Base-by-base conservation (phyloP, 139 green algal genomes). In the Chlamydomonas urium region DNA sequence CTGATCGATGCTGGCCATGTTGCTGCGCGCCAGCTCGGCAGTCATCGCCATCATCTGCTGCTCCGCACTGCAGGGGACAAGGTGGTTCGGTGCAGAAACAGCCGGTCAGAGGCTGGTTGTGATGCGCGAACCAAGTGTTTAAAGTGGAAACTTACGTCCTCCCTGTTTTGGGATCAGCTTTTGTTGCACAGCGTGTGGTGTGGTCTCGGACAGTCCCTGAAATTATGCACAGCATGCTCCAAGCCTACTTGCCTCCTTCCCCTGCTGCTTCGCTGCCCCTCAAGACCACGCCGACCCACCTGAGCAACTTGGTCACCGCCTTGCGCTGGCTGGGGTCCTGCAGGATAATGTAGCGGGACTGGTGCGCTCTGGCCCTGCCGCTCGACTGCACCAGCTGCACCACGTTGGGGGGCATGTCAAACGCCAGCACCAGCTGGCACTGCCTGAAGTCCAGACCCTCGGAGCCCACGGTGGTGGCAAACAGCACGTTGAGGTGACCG, bases 401-500 rank as follows among this genome's bases (percentile, higher is more conserved):
- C 19, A 68, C 60, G 28, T 68, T 68, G 8, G 37, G 8, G 8
- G 63, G 63, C 36, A 23, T 21, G n/a, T 71, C 63, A 57, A 57
- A 56, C 4, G 24, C n/a, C 37, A 71, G 24, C 4, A 71, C 63
- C 19, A 71, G 63, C 23, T 56, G 38, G 36, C 63, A 71, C 23
- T 71, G 63, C 35, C 38, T 56, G 63, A 71, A 71, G 63, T 71
- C 63, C 23, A 71, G 35, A 57, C 63, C 63, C 36, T 71, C 63
- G 28, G 35, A 58, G 10, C 63, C 63, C 8, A 71, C 63, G 8
- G 19, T 37, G 19, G 63, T 71, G 28, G 63, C 36, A 35, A 71
- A 32, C 4, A 71, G 63, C 36, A 71, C 63, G 26, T 63, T 63
- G n/a, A 63, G 26, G 26, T 63, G 53, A 36, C 53, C 53, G 26